Evolutionary conservation across 164 flowering plant genomes (phyloP).

Genomic region (Aristolochia contorta): DNA sequence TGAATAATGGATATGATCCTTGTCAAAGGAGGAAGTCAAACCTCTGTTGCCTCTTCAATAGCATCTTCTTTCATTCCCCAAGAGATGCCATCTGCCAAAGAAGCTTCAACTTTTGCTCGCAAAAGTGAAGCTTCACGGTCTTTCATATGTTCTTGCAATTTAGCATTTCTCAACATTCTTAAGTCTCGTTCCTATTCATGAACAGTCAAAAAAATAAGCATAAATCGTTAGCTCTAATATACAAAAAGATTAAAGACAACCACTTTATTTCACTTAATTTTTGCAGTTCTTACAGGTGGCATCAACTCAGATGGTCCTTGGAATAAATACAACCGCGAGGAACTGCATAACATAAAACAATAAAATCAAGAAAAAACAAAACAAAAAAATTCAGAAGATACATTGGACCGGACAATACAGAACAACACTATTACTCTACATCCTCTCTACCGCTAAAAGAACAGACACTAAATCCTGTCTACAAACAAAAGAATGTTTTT

Average conservation of each 20-base stretch:
- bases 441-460: too few species aligned
- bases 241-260: not conserved
- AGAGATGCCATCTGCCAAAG: slow-evolving; percentile 83
- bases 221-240: not conserved
- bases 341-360: slow-evolving; percentile 34
- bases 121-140: slow-evolving; percentile 88
- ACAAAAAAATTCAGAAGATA: too few species aligned
- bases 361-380: not conserved
- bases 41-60: slow-evolving; percentile 79
- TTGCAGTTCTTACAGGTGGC: slow-evolving; percentile 59
- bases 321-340: slow-evolving; percentile 82
- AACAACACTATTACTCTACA: too few species aligned
- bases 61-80: slow-evolving; percentile 99
- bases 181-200: slow-evolving; percentile 55
- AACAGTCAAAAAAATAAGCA: not conserved
- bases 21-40: slow-evolving; percentile 15
- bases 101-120: slow-evolving; percentile 68
- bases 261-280: not conserved
- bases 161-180: slow-evolving; percentile 36
- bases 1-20: not conserved
- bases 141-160: slow-evolving; percentile 35
- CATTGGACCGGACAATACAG: too few species aligned
- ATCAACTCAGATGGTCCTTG: slow-evolving; percentile 94
- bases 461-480: too few species aligned
- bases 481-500: too few species aligned